A percentile compares a stretch with the other conserved stretches of the same genome.
Evolutionary conservation across 1,284 basidiomycete species (phyloP).

Genomic region (Marasmius oreades): DNA sequence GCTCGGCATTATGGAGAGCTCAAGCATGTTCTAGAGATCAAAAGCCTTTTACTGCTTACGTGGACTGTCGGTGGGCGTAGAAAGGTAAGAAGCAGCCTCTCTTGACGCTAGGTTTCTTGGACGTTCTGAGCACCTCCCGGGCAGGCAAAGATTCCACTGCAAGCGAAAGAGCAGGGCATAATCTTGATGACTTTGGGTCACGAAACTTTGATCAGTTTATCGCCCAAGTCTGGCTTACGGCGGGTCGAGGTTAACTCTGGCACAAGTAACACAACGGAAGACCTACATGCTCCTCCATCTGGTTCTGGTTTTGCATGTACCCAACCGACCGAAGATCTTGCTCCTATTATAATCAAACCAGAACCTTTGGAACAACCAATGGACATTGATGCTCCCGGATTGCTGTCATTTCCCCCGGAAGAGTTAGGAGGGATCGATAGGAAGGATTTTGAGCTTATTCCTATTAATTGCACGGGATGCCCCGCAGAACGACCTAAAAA

Average conservation of each 20-base stretch:
- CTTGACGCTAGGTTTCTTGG: background rate
- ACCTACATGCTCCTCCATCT: no score
- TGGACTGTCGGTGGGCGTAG: constrained; percentile 11
- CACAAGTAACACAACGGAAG: no score
- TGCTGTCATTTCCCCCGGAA: no score
- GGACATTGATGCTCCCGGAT: no score
- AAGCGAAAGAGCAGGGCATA: constrained; percentile 6
- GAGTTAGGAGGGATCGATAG: no score
- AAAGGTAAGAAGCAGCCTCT: background rate
- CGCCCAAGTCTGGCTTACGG: constrained; percentile 11
- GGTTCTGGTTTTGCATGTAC: no score
- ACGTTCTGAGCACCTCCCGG: background rate
- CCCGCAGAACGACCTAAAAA: background rate
- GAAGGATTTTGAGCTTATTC: no score
- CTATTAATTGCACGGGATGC: no score
- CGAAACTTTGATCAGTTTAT: constrained; percentile 12
- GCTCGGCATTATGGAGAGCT: constrained; percentile 8
- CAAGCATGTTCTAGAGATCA: background rate
- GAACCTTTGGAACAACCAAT: no score
- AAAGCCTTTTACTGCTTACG: constrained; percentile 3
- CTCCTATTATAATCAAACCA: no score
- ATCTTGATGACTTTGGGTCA: constrained; percentile 18
- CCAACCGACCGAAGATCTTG: no score
- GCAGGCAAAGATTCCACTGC: constrained; percentile 9
- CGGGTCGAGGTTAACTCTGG: background rate